These are phyloP conservation scores for Myxozyma sirexii DNA, from an alignment of 805 yeast species.

Conservation along the genomic window DNA sequence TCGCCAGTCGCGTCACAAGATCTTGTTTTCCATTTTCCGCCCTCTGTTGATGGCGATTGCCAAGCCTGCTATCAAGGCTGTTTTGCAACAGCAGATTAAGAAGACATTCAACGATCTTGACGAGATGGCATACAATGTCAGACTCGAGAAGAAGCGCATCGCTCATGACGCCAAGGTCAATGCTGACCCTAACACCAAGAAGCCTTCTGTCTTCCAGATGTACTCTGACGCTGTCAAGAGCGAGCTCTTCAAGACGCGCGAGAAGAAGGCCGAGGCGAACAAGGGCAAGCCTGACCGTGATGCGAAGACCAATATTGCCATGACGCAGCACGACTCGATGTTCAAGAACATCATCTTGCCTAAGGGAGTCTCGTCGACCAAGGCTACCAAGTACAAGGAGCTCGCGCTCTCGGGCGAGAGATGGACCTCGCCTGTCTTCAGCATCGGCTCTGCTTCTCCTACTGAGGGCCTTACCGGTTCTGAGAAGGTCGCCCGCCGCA, in stretches of 20 bases:
- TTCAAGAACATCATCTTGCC: conserved; percentile 30
- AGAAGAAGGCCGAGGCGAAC: conserved; percentile 13
- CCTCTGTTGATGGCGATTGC: conserved; percentile 26
- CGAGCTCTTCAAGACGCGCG: conserved; percentile 16
- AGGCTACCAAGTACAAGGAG: conserved; percentile 23
- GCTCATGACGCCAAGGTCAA: conserved; percentile 12
- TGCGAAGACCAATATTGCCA: conserved; percentile 23
- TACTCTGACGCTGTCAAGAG: conserved; percentile 25
- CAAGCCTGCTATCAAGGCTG: conserved; percentile 26
- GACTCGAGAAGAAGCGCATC: conserved; percentile 25
- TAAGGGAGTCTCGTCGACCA: conserved; percentile 11
- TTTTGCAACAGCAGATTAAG: conserved; percentile 31
- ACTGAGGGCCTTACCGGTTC: not conserved
- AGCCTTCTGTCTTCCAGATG: conserved; percentile 14
- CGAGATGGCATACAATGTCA: conserved; percentile 20
- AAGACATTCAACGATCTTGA: conserved; percentile 28
- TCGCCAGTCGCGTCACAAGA: conserved; percentile 29
- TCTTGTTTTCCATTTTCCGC: conserved; percentile 27
- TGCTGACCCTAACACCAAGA: not conserved
- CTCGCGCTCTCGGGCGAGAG: conserved; percentile 29
- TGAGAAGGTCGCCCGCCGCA: conserved; percentile 6
- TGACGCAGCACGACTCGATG: conserved; percentile 20
- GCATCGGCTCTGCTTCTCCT: conserved; percentile 15
- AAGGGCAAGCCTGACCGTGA: conserved; percentile 6
- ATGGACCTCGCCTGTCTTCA: conserved; percentile 32